Evolutionary conservation across 257 asterid genomes (phyloP).

Genomic region (Pogostemon cablin): DNA sequence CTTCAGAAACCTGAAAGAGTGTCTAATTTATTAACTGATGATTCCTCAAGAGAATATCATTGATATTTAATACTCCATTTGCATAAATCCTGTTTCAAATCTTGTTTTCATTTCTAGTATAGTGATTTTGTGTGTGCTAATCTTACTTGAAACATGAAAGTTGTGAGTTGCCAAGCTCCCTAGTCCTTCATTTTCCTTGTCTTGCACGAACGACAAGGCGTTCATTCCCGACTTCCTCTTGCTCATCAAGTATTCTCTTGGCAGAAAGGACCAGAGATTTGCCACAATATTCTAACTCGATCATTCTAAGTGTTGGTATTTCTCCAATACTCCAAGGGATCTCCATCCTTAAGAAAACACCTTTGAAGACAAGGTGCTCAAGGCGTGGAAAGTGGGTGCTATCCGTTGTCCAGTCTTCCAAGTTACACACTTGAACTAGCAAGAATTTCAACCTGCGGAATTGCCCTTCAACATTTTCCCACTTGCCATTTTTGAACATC

Average conservation of each 20-base stretch:
- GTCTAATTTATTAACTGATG: too few species aligned
- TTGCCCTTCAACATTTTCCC: slow-evolving; percentile 1
- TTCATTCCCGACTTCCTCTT: neutral
- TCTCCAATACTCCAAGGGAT: slow-evolving; percentile 26
- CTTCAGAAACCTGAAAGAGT: too few species aligned
- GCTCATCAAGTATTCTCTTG: slow-evolving; percentile 16
- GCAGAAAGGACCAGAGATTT: neutral
- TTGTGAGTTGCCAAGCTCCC: neutral
- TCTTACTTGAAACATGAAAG: neutral
- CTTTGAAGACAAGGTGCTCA: too few species aligned
- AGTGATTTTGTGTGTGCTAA: too few species aligned
- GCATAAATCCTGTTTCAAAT: too few species aligned
- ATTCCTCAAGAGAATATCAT: too few species aligned
- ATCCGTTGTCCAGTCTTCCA: neutral
- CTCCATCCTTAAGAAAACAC: neutral
- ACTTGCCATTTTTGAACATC: neutral
- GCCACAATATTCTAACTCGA: neutral
- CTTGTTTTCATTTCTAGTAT: too few species aligned
- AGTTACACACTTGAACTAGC: neutral
- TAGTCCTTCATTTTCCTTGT: neutral
- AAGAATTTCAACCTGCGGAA: neutral
- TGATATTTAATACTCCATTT: too few species aligned
- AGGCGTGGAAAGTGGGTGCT: too few species aligned
- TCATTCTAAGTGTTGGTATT: slow-evolving; percentile 3
- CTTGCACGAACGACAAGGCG: neutral